These are phyloP conservation scores for Hylodesmum podocarpum DNA, from an alignment of 306 rosid species.

Conservation along the genomic window DNA sequence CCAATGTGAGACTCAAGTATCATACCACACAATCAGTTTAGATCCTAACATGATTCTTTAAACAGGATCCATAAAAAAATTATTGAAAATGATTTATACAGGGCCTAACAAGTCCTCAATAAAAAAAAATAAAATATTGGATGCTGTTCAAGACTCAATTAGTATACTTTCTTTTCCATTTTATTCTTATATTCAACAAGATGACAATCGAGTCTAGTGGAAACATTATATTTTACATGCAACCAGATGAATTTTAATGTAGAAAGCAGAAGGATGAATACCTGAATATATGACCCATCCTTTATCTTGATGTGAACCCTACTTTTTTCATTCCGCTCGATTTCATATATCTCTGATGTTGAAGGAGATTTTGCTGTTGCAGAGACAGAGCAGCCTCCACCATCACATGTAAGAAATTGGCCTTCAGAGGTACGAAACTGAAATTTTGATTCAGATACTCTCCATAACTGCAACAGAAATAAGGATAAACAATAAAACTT, in stretches of 20 bases:
- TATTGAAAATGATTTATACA: constrained; percentile 13
- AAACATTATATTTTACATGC: constrained; percentile 4
- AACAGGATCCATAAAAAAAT: constrained; percentile 5
- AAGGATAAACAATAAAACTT: constrained; percentile 3
- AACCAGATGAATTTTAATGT: constrained; percentile 7
- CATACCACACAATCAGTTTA: background rate
- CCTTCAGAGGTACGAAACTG: constrained; percentile 65
- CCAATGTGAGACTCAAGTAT: background rate
- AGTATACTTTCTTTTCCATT: background rate
- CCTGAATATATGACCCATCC: constrained; percentile 74
- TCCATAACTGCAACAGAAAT: constrained; percentile 66
- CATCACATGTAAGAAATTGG: constrained; percentile 74
- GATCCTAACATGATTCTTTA: background rate
- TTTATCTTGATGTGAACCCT: constrained; percentile 69
- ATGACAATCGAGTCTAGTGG: background rate
- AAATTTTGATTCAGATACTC: constrained; percentile 72
- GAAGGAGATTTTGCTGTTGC: constrained; percentile 65
- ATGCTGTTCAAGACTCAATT: background rate
- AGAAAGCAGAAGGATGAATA: constrained; percentile 29
- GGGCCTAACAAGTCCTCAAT: background rate
- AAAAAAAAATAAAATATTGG: background rate
- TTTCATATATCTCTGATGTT: constrained; percentile 52
- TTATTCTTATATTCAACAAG: constrained; percentile 2
- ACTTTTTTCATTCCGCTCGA: constrained; percentile 52
- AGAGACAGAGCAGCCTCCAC: constrained; percentile 55